Conservation (phyloP, 805 yeast species). For the Yueomyces sinensis region DNA sequence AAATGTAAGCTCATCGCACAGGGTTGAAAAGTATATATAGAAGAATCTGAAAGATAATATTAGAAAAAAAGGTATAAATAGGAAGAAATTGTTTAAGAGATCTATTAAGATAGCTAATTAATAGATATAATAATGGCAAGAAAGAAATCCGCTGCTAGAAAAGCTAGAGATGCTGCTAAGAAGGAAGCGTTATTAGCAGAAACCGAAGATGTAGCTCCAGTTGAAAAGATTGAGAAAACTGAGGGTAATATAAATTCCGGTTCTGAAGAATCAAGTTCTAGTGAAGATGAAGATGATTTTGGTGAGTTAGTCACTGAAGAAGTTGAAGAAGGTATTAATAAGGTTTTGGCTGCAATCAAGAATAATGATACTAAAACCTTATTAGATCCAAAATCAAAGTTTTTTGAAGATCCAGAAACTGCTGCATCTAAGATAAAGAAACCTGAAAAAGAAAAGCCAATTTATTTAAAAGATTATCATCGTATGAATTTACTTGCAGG, state of each 20-base stretch:
- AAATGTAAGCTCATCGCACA: too few species aligned
- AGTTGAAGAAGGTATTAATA: slow-evolving; percentile 65
- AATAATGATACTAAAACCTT: slow-evolving; percentile 46
- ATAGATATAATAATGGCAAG: slow-evolving; percentile 55
- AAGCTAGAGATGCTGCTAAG: slow-evolving; percentile 38
- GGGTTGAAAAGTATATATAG: too few species aligned
- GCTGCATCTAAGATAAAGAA: slow-evolving; percentile 20
- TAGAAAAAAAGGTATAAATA: background rate
- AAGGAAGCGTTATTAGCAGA: slow-evolving; percentile 5
- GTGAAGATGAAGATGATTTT: slow-evolving; percentile 74
- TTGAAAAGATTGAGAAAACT: slow-evolving; percentile 1
- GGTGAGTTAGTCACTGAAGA: slow-evolving; percentile 83
- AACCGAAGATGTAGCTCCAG: slow-evolving; percentile 5
- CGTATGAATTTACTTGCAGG: slow-evolving; percentile 70
- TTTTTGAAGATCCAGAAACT: slow-evolving; percentile 55
- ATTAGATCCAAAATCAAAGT: slow-evolving; percentile 54
- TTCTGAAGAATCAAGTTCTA: slow-evolving; percentile 23
- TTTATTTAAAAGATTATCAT: slow-evolving; percentile 86
- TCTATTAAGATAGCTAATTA: too few species aligned
- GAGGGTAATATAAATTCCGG: slow-evolving; percentile 20
- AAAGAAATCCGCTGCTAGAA: slow-evolving; percentile 76
- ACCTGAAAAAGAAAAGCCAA: slow-evolving; percentile 46
- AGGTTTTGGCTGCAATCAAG: slow-evolving; percentile 59
- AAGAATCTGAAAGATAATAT: too few species aligned
- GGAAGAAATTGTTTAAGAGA: background rate